Base-by-base conservation (phyloP, 345 rosid genomes). In the Pseudoturritis turrita region DNA sequence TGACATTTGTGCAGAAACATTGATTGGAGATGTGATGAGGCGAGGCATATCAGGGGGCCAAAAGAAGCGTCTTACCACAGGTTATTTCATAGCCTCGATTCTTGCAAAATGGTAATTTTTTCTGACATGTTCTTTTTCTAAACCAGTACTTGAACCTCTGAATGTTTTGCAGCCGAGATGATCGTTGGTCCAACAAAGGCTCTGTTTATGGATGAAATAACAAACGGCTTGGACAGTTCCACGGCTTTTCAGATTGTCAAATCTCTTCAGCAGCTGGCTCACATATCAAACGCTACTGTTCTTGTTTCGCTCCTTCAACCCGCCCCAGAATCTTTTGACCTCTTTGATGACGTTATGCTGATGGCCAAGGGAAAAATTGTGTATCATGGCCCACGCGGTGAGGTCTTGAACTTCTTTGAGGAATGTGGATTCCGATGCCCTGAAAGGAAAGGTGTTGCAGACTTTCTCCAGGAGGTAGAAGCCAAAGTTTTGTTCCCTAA, bases 31-130 rank as follows among this genome's bases (percentile, higher is more conserved):
- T 76, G 89, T 81, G 62, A 87, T 91, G 92, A 11, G 82, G 25
- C 80, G 96, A 78, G 97, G 97, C 10, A 79, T 91, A 64, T 91
- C 97, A 19, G 97, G 97, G 26, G 93, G 96, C 3, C 91, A 91
- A 73, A 87, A 77, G 81, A 91, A 88, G 65, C 91, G 97, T 61
- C 84, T 89, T 21, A 91, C 97, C 17, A 89, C 93, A 21, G 97
- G 96, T 87, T 57, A 29, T 11, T 53, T 15, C 21, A 64, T 51
- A 50, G 44, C 68, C 68, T 58, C 22, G 4, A 4, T 22, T 43
- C 46, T 7, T 58, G 11, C 64, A 43, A 72, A 23, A 22, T 5
- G 7, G 22, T 37, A 43, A 63, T 44, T 10, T 58, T 45, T 74
- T 49, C 64, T 62, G 52, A 21, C 31, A 55, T 68, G 71, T 18